These are phyloP conservation scores for Boletus subparvulus DNA, from an alignment of 768 basidiomycete genomes.

Conservation along the genomic window DNA sequence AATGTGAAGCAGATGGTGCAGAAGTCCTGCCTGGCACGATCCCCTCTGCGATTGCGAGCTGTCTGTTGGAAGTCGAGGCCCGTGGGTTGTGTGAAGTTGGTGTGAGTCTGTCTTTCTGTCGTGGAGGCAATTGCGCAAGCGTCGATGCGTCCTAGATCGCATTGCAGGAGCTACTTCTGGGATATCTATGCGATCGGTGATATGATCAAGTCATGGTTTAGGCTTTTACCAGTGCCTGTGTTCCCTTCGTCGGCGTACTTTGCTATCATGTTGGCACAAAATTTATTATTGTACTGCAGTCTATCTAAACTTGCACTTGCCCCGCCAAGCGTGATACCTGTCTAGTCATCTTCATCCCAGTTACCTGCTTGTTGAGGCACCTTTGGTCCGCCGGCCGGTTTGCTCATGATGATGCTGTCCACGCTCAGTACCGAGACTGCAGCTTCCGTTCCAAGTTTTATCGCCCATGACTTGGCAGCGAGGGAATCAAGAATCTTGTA, in stretches of 20 bases:
- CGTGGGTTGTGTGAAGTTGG: slow-evolving; percentile 81
- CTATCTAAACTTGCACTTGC: slow-evolving; percentile 13
- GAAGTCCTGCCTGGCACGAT: slow-evolving; percentile 56
- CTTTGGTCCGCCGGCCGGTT: slow-evolving; percentile 87
- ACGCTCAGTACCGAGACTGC: slow-evolving; percentile 90
- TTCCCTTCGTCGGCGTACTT: slow-evolving; percentile 70
- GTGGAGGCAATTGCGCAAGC: too few species aligned
- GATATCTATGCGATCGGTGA: slow-evolving; percentile 86
- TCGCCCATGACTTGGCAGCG: slow-evolving; percentile 87
- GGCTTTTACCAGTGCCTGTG: slow-evolving; percentile 75
- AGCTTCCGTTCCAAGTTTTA: slow-evolving; percentile 88
- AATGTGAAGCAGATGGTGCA: slow-evolving; percentile 56
- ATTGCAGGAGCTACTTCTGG: slow-evolving; percentile 71
- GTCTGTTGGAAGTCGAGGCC: slow-evolving; percentile 67
- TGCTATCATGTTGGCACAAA: slow-evolving; percentile 47
- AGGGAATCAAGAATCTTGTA: slow-evolving; percentile 83
- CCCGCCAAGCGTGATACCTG: slow-evolving; percentile 8
- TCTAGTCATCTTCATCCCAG: slow-evolving; percentile 73
- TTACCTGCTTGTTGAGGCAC: slow-evolving; percentile 84
- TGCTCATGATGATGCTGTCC: slow-evolving; percentile 97
- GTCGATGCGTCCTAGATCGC: slow-evolving; percentile 52
- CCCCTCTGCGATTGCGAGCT: slow-evolving; percentile 64
- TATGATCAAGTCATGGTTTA: slow-evolving; percentile 83
- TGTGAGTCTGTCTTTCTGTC: slow-evolving; percentile 50
- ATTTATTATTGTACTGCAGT: slow-evolving; percentile 30